These are phyloP conservation scores for Eragrostis tef DNA, from an alignment of 202 grass and related monocot species.

Conservation along the genomic window DNA sequence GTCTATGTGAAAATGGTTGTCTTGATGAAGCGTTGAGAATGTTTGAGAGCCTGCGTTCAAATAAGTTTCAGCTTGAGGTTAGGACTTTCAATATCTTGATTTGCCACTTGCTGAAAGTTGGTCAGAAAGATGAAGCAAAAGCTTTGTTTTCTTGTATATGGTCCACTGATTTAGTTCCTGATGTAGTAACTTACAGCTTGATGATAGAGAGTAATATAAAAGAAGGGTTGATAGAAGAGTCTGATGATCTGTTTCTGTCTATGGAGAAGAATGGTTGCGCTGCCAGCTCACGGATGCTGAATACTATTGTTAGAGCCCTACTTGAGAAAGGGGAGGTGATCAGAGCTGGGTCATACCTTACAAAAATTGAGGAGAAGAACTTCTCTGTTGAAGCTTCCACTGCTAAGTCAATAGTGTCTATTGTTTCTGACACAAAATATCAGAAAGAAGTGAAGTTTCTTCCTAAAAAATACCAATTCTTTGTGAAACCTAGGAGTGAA, in stretches of 20 bases:
- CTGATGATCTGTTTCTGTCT: neutral
- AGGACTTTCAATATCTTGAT: slow-evolving; percentile 38
- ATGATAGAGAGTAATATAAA: neutral
- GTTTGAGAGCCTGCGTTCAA: neutral
- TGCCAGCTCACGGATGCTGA: neutral
- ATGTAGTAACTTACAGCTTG: neutral
- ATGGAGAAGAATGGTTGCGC: slow-evolving; percentile 13
- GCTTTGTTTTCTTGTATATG: neutral
- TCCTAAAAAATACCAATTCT: too few species aligned
- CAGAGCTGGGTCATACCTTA: neutral
- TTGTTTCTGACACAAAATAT: too few species aligned
- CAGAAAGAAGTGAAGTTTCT: too few species aligned
- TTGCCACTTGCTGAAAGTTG: slow-evolving; percentile 1
- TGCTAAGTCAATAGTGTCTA: too few species aligned
- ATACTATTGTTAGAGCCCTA: neutral
- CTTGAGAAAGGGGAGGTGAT: neutral
- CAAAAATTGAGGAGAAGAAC: slow-evolving; percentile 4
- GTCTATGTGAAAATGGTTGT: slow-evolving; percentile 28
- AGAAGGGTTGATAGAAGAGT: slow-evolving; percentile 6
- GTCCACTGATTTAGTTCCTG: neutral
- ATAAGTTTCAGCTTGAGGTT: neutral
- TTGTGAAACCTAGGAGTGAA: too few species aligned
- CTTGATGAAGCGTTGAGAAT: slow-evolving; percentile 26
- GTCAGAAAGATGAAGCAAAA: neutral
- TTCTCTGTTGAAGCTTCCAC: neutral